Evolutionary conservation across 768 basidiomycete species (phyloP), one percentile per base, ranked within the genome.

Genomic region (Auriscalpium microsporum): DNA sequence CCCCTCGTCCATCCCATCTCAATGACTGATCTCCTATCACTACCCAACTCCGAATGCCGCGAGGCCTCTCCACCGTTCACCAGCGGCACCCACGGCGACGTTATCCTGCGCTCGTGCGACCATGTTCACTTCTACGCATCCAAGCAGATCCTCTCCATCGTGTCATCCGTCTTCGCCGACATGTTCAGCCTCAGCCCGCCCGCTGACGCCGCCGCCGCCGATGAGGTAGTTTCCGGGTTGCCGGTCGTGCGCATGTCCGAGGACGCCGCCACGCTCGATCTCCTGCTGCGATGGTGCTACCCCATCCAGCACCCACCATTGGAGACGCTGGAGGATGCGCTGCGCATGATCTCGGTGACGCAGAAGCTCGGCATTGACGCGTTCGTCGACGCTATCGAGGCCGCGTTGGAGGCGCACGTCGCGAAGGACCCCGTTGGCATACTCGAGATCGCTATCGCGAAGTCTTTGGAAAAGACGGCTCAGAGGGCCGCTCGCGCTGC

Each of bases 151-250:
- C n/a, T 61, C 13, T 8, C 33, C 19, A 23, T 36, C 11, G 54
- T 47, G 16, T 55, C 54, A 4, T 11, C 28, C 23, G 17, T 50
- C 10, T 47, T 55, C 44, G 36, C 13, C 11, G 38, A 21, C 35
- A 33, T 50, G 28, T 36, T 50, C 46, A 48, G 17, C 46, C 5
- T 48, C n/a, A 65, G 67, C 3, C 65, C 70, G 19, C 58, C 67
- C 6, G 40, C 17, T 0, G 40, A 42, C 17, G 40, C 40, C 13
- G 13, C 40, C 40, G 13, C 6, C 40, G 40, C 40, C 17, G 40
- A 17, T 14, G 40, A 42, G 4, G 21, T 19, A 13, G 4, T 11
- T 11, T 5, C 4, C 11, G 46, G 46, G 11, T 19, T 48, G 14
- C 46, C 46, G 5, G 46, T 48, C 46, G 23, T 48, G 4, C 13